Evolutionary conservation across 1,139 yeast genomes (phyloP).

Genomic region (Zygoascus sp.): DNA sequence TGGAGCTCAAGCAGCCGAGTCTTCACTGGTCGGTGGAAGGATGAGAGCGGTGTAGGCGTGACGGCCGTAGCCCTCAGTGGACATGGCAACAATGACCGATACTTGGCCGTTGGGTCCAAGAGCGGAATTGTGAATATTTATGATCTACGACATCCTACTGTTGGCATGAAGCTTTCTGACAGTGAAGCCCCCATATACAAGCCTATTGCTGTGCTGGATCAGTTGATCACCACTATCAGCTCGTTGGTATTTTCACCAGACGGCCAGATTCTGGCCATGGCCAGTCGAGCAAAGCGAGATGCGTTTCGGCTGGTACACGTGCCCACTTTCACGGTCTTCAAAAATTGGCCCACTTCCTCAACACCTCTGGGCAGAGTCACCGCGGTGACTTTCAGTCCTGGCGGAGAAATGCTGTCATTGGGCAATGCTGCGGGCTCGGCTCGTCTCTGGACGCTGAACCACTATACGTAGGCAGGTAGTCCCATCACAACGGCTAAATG

Average conservation of each 20-base stretch:
- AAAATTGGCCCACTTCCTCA: slow-evolving; percentile 96
- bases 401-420: slow-evolving; percentile 75
- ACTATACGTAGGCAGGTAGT: slow-evolving; percentile 41
- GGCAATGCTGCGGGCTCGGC: slow-evolving; percentile 92
- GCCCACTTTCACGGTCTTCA: slow-evolving; percentile 80
- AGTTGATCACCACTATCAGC: slow-evolving; percentile 77
- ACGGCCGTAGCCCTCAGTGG: slow-evolving; percentile 80
- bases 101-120: slow-evolving; percentile 84
- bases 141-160: slow-evolving; percentile 46
- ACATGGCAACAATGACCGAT: slow-evolving; percentile 51
- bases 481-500: not conserved
- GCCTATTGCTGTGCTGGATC: slow-evolving; percentile 57
- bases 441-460: slow-evolving; percentile 84
- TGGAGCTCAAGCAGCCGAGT: slow-evolving; percentile 52
- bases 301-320: slow-evolving; percentile 82
- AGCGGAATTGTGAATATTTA: slow-evolving; percentile 89
- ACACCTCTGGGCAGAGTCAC: slow-evolving; percentile 95
- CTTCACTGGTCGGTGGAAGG: slow-evolving; percentile 70
- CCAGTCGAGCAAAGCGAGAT: slow-evolving; percentile 82
- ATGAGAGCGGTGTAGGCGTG: slow-evolving; percentile 80
- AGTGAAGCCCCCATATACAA: slow-evolving; percentile 27
- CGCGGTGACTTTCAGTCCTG: slow-evolving; percentile 73
- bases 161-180: slow-evolving; percentile 24
- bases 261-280: slow-evolving; percentile 83
- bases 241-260: slow-evolving; percentile 72